phyloP scores from a whole-genome alignment of 108 stramenopile genomes.

The Craspedostauros australis region DNA sequence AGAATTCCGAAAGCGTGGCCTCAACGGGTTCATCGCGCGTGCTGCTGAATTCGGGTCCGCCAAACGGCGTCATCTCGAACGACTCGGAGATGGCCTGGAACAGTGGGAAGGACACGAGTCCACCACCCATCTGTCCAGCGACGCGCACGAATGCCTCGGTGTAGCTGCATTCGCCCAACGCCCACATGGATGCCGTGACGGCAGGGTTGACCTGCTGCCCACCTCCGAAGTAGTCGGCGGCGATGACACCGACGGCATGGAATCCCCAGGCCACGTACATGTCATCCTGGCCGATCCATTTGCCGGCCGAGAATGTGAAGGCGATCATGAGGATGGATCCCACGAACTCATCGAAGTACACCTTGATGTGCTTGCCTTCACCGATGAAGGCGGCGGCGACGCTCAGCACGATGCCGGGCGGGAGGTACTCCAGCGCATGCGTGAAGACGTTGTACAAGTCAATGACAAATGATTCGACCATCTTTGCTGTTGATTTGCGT shows the following conservation, averaged over 20 bases:
- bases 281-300: constrained; percentile 68
- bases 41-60: constrained; percentile 76
- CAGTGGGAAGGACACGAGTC: constrained; percentile 78
- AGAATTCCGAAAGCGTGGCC: constrained; percentile 67
- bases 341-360: constrained; percentile 68
- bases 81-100: constrained; percentile 50
- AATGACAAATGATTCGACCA: constrained; percentile 13
- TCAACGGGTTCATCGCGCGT: constrained; percentile 43
- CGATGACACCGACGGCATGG: constrained; percentile 71
- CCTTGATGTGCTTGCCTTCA: constrained; percentile 45
- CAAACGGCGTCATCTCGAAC: constrained; percentile 55
- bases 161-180: constrained; percentile 69
- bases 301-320: constrained; percentile 82
- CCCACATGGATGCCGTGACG: constrained; percentile 66
- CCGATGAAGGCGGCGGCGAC: constrained; percentile 55
- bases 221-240: constrained; percentile 74
- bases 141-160: constrained; percentile 74
- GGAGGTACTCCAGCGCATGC: constrained; percentile 30
- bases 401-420: constrained; percentile 55
- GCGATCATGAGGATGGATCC: constrained; percentile 80
- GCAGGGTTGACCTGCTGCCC: constrained; percentile 66
- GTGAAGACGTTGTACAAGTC: constrained; percentile 7
- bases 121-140: constrained; percentile 74
- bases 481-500: constrained; percentile 2
- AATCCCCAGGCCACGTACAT: constrained; percentile 58